phyloP scores from a whole-genome alignment of 208 protist genomes.

The Trypanosoma platydactyli region DNA sequence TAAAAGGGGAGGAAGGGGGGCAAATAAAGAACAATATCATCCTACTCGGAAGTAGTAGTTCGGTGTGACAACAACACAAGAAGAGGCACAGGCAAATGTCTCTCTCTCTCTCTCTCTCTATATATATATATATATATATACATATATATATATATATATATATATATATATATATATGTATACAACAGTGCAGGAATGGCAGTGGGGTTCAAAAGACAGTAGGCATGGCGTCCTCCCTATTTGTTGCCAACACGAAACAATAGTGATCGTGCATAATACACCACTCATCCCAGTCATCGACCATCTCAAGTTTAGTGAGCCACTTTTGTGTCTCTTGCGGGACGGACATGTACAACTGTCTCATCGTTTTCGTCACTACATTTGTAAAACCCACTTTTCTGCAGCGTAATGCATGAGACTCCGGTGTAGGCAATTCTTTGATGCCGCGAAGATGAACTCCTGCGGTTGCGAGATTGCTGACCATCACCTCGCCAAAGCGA shows the following conservation, averaged over 20 bases:
- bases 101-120: too few relatives aligned
- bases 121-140: background rate
- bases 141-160: background rate
- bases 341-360: constrained; percentile 74
- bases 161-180: background rate
- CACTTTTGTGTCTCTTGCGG: constrained; percentile 57
- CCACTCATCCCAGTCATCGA: constrained; percentile 93
- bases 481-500: constrained; percentile 89
- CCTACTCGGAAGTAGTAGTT: constrained; percentile 5
- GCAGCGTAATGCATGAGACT: constrained; percentile 67
- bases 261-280: constrained; percentile 93
- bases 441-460: constrained; percentile 78
- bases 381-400: constrained; percentile 62
- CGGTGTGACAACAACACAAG: background rate
- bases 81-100: background rate
- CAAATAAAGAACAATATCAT: constrained; percentile 10
- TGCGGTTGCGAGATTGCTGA: constrained; percentile 65
- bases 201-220: constrained; percentile 23
- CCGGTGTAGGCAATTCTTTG: constrained; percentile 63
- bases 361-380: constrained; percentile 75
- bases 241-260: constrained; percentile 82
- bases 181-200: background rate
- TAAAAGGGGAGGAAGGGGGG: constrained; percentile 12
- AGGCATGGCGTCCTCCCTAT: constrained; percentile 38
- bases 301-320: constrained; percentile 86